Percentiles rank a stretch among this genome's conserved stretches.
Conservation (phyloP, 805 yeast genomes). For the Sungouiella blattae region DNA sequence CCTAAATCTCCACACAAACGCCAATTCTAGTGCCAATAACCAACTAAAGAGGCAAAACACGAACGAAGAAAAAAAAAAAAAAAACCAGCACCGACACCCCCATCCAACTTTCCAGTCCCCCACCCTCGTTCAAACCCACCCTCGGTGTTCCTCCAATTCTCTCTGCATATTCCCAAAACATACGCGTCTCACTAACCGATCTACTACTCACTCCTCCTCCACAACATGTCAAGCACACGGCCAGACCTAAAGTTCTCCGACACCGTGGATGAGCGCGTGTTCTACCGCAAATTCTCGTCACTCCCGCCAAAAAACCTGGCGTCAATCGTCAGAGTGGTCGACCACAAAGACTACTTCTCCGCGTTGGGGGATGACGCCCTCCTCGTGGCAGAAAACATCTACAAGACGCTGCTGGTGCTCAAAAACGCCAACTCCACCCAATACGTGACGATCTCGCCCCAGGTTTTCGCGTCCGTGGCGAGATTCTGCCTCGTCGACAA, state of each 20-base stretch:
- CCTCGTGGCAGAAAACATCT: slow-evolving; percentile 77
- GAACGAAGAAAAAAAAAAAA: no score
- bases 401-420: slow-evolving; percentile 77
- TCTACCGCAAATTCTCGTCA: slow-evolving; percentile 40
- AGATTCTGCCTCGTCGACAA: slow-evolving; percentile 64
- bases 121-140: no score
- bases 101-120: no score
- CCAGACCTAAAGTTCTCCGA: slow-evolving; percentile 43
- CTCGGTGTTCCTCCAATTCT: no score
- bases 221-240: no score
- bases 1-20: no score
- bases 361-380: slow-evolving; percentile 73
- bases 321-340: slow-evolving; percentile 66
- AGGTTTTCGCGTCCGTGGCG: slow-evolving; percentile 65
- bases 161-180: no score
- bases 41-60: no score
- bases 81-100: no score
- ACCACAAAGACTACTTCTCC: slow-evolving; percentile 75
- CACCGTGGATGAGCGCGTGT: slow-evolving; percentile 41
- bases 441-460: slow-evolving; percentile 74
- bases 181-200: no score
- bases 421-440: slow-evolving; percentile 52
- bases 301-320: slow-evolving; percentile 46
- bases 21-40: no score
- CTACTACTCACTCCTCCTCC: no score